Base-by-base conservation (phyloP, 306 rosid species). In the Citrullus colocynthis region DNA sequence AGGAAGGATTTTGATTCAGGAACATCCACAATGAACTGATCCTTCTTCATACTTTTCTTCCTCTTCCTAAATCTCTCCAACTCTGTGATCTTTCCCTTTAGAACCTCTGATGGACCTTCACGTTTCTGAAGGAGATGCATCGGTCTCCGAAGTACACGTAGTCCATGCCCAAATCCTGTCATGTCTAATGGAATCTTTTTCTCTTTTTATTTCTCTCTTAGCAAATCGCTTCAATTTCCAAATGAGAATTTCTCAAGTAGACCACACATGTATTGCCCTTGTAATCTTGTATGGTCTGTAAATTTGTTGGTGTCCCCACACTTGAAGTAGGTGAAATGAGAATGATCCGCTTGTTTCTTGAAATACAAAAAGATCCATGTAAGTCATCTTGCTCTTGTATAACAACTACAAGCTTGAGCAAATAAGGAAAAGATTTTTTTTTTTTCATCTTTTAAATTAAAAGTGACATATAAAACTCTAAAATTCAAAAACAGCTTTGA, bases 1-100 rank as follows among this genome's bases (percentile, higher is more conserved):
- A 95, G 93, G 81, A 76, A 90, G 18, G 93, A 78, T 34, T 70
- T 56, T 15, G 92, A 86, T 82, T 90, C 93, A 0, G 97, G 98
- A 71, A 92, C 88, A n/a, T 85, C 87, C 12, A 95, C 92, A 58
- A 90, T n/a, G 80, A 85, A 84, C 85, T 85, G 86, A 62, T 78
- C 88, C 79, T 86, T 86, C 83, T 64, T 83, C 56, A 57, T 81
- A 16, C 82, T 60, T n/a, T 59, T 83, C 80, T 17, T 83, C 21
- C 62, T 63, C 85, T 79, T 89, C 84, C 89, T 88, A 72, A 37
- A 83, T 83, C 64, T 92, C 82, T 88, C 86, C 78, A 87, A 56
- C 70, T 81, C 90, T 11, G 81, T 73, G 4, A 89, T 77, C 80
- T 82, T 90, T 55, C 78, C 84, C 88, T 76, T 87, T 83, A 84